Evolutionary conservation across 768 basidiomycete genomes (phyloP).

Genomic region (Leccinum sublutescens): DNA sequence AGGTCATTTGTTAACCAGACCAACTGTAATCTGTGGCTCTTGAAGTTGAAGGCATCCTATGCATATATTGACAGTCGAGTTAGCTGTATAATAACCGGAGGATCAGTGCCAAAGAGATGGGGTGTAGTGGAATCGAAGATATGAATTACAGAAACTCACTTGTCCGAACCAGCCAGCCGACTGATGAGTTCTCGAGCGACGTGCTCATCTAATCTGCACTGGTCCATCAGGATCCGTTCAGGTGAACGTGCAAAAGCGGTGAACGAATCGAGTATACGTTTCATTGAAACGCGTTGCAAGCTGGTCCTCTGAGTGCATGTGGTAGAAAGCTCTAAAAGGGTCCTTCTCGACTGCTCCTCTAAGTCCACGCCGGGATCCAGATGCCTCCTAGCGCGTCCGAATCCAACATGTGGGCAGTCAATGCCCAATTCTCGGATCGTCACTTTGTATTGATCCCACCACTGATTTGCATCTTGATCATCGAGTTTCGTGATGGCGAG

Average conservation of each 20-base stretch:
- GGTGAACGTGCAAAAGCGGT: conserved; percentile 10
- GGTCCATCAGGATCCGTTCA: conserved; percentile 13
- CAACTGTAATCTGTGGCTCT: background rate
- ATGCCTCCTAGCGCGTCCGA: conserved; percentile 28
- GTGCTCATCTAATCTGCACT: conserved; percentile 22
- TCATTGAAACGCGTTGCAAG: conserved; percentile 11
- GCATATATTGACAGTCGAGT: background rate
- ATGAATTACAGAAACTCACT: background rate
- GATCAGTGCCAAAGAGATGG: background rate
- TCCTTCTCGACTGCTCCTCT: conserved; percentile 27
- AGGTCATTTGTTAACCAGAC: background rate
- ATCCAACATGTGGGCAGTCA: conserved; percentile 30
- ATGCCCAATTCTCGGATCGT: conserved; percentile 16
- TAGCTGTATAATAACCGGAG: background rate
- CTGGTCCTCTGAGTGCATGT: conserved; percentile 3
- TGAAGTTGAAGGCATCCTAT: background rate
- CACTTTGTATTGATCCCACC: conserved; percentile 33
- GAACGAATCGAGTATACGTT: conserved; percentile 4
- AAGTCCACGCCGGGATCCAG: conserved; percentile 17
- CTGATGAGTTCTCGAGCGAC: conserved; percentile 19
- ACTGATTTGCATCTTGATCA: conserved; percentile 27
- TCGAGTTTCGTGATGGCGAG: conserved; percentile 33
- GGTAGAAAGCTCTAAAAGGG: conserved; percentile 21
- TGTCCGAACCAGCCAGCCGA: conserved; percentile 10
- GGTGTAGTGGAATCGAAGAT: background rate